Evolutionary conservation across 495 filamentous ascomycete species (phyloP).

Genomic region (Pseudoneurospora amorphoporcata): DNA sequence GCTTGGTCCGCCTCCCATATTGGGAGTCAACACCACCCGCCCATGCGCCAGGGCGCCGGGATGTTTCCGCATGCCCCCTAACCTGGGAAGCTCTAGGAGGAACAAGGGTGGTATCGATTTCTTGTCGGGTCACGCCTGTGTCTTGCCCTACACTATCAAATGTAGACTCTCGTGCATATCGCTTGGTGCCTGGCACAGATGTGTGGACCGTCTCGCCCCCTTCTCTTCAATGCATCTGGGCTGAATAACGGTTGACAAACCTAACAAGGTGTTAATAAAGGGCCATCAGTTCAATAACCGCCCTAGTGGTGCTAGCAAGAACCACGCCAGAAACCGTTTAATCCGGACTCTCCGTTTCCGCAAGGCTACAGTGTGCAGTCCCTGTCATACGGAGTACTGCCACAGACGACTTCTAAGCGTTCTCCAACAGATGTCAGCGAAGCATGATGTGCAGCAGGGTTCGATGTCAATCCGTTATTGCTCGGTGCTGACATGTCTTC

Average conservation of each 20-base stretch:
- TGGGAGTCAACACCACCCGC: neutral
- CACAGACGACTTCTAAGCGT: neutral
- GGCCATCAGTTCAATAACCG: neutral
- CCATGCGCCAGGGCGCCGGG: constrained; percentile 16
- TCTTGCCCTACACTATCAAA: neutral
- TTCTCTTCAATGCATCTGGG: neutral
- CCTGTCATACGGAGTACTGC: neutral
- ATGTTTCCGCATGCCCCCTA: constrained; percentile 15
- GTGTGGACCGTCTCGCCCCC: neutral
- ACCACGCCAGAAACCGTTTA: neutral
- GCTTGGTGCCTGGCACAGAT: neutral
- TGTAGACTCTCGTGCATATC: neutral
- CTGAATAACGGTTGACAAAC: neutral
- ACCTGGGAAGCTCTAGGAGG: constrained; percentile 8
- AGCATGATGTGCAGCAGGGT: constrained; percentile 21
- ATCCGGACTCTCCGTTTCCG: neutral
- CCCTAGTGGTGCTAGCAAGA: neutral
- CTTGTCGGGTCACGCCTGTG: neutral
- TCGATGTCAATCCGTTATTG: constrained; percentile 1
- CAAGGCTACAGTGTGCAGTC: neutral
- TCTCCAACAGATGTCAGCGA: neutral
- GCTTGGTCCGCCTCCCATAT: neutral
- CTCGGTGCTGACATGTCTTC: neutral
- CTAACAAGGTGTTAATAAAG: neutral
- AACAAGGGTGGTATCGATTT: constrained; percentile 6